phyloP scores from a whole-genome alignment of 192 early-diverging fungal genomes.

The Funneliformis geosporum region DNA sequence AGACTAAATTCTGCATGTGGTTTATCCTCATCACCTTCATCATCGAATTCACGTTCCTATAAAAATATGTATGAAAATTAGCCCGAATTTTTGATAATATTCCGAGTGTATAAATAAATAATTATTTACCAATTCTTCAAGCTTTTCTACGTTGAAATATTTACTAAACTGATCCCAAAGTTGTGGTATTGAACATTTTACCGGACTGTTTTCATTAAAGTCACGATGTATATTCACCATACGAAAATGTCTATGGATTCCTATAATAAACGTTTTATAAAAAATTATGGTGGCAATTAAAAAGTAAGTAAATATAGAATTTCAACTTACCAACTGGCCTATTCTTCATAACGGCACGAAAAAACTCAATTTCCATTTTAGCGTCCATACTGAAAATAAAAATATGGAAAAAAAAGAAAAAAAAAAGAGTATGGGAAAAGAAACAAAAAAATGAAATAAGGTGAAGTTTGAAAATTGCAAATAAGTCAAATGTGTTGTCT shows the following conservation, averaged over 20 bases:
- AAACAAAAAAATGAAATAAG: neutral
- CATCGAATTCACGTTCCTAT: slow-evolving; percentile 44
- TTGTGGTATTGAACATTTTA: slow-evolving; percentile 41
- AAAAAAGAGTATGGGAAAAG: neutral
- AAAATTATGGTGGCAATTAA: neutral
- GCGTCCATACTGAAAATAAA: slow-evolving; percentile 39
- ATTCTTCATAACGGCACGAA: slow-evolving; percentile 44
- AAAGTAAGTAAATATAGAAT: neutral
- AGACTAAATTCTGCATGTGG: slow-evolving; percentile 43
- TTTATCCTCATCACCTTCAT: slow-evolving; percentile 34
- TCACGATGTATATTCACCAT: slow-evolving; percentile 44
- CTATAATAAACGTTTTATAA: slow-evolving; percentile 21
- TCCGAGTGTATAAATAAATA: neutral
- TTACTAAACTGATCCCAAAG: slow-evolving; percentile 43
- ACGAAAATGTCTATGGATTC: slow-evolving; percentile 52
- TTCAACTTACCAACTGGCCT: slow-evolving; percentile 49
- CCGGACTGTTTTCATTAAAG: slow-evolving; percentile 41
- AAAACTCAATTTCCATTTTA: slow-evolving; percentile 46
- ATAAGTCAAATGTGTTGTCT: no score
- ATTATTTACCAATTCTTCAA: slow-evolving; percentile 45
- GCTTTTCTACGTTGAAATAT: slow-evolving; percentile 42
- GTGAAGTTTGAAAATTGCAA: no score
- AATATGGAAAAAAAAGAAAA: neutral
- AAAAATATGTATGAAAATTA: neutral
- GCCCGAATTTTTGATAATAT: neutral